These are phyloP conservation scores for Ophiostoma piceae DNA, from an alignment of 2,329 filamentous ascomycete genomes.

Conservation along the genomic window DNA sequence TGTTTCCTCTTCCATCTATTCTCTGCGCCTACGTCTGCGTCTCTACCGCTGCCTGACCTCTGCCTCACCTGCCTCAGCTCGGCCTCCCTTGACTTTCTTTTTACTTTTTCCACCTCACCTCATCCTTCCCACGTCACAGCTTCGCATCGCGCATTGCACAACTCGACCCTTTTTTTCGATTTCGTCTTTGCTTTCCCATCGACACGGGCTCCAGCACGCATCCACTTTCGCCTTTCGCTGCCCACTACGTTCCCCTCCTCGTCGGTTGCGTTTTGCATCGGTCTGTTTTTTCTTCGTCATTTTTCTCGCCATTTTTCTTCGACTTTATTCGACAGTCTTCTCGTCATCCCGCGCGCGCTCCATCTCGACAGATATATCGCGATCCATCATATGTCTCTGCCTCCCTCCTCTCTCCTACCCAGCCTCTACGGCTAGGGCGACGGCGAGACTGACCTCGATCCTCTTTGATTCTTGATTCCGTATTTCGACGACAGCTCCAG, in stretches of 20 bases:
- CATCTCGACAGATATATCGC: constrained; percentile 6
- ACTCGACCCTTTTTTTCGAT: not conserved
- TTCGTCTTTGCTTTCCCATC: not conserved
- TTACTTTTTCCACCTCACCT: not conserved
- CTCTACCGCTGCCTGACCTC: not conserved
- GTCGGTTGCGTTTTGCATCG: not conserved
- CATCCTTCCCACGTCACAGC: not conserved
- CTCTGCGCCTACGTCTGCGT: too few species aligned
- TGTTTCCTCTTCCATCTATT: too few species aligned
- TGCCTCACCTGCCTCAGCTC: not conserved
- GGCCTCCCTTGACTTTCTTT: not conserved
- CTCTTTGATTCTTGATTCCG: not conserved
- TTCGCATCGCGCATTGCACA: not conserved
- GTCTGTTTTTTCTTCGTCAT: not conserved
- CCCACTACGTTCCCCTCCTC: not conserved
- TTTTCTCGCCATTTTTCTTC: not conserved
- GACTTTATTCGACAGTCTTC: too few species aligned
- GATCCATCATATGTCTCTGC: constrained; percentile 23
- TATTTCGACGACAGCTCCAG: not conserved
- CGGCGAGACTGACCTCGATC: constrained; percentile 16
- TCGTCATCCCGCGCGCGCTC: not conserved
- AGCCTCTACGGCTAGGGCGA: constrained; percentile 28
- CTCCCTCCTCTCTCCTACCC: constrained; percentile 23
- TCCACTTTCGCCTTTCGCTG: constrained; percentile 10
- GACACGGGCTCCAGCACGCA: constrained; percentile 1